These are phyloP conservation scores for Basipetospora chlamydospora DNA, from an alignment of 2,329 filamentous ascomycete genomes.

Conservation along the genomic window DNA sequence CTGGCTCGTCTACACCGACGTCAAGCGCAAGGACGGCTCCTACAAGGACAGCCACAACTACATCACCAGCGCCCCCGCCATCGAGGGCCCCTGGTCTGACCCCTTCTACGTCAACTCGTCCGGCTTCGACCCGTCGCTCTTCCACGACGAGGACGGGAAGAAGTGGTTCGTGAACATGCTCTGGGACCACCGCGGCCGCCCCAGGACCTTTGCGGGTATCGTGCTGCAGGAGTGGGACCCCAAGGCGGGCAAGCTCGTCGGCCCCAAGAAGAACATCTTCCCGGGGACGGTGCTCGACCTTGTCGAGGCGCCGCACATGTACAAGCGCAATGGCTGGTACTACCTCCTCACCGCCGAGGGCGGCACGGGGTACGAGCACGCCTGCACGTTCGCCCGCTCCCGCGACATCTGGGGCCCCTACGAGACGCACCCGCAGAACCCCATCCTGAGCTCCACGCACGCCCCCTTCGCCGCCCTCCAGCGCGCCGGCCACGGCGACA, in stretches of 20 bases:
- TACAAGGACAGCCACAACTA: conserved; percentile 53
- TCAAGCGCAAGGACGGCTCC: conserved; percentile 51
- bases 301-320: conserved; percentile 44
- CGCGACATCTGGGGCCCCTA: conserved; percentile 45
- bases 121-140: conserved; percentile 47
- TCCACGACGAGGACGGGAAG: conserved; percentile 39
- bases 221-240: conserved; percentile 43
- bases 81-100: conserved; percentile 48
- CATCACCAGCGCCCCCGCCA: conserved; percentile 36
- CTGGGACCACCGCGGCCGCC: conserved; percentile 36
- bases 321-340: conserved; percentile 43
- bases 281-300: conserved; percentile 37
- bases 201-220: conserved; percentile 39
- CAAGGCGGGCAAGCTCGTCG: conserved; percentile 31
- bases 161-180: conserved; percentile 46
- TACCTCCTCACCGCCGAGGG: conserved; percentile 46
- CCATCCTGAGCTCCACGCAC: conserved; percentile 40
- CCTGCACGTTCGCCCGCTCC: conserved; percentile 41
- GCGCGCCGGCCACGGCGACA: conserved; percentile 36
- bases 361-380: conserved; percentile 46
- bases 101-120: conserved; percentile 44
- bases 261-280: conserved; percentile 40
- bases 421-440: conserved; percentile 41
- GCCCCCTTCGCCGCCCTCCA: conserved; percentile 33
- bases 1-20: conserved; percentile 51